Evolutionary conservation across 768 basidiomycete species (phyloP), one percentile per base, ranked within the genome.

Genomic region (Tulasnella sp.): DNA sequence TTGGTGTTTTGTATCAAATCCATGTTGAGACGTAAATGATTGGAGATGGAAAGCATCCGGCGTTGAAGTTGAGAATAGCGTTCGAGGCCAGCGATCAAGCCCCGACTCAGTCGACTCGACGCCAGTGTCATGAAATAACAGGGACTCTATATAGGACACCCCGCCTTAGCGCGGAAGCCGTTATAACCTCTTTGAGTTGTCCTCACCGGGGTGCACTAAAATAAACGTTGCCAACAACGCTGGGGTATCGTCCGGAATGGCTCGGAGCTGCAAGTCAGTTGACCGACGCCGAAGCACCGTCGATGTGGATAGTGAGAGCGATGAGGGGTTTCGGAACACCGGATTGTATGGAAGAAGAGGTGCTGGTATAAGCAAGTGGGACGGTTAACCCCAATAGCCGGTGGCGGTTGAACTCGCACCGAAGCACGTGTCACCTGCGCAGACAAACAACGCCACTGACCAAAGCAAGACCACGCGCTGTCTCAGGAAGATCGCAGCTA

Each of bases 1-100:
- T 73, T 72, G 71, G n/a, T 40, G n/a, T 79, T 79, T 68, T 79
- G 78, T 24, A 68, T 38, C 3, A 77, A 19, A 52, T 52, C 44
- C 75, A 75, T 75, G 46, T 75, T 75, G 40, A 34, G 44, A 48
- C 62, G 62, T 34, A 68, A 68, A 3, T 27, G 62, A 36, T 31
- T 27, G 31, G 31, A 68, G 62, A 68, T 36, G 6, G 62, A 31
- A 2, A 68, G 6, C 24, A 27, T 36, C 18, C 62, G 62, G 27
- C 31, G 62, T 10, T 31, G 27, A 36, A 27, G 18, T 68, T 68
- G 62, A 68, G 62, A 68, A 6, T 16, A 1, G 8, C 24, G 34
- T 19, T 68, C 16, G 62, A 68, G 27, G 8, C 62, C 62, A 68
- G 62, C 31, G 18, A 36, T 36, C 6, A 68, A 27, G 62, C 62